Conservation (phyloP, 2,329 filamentous ascomycete genomes). For the Arthrobotrys pseudoclavata region DNA sequence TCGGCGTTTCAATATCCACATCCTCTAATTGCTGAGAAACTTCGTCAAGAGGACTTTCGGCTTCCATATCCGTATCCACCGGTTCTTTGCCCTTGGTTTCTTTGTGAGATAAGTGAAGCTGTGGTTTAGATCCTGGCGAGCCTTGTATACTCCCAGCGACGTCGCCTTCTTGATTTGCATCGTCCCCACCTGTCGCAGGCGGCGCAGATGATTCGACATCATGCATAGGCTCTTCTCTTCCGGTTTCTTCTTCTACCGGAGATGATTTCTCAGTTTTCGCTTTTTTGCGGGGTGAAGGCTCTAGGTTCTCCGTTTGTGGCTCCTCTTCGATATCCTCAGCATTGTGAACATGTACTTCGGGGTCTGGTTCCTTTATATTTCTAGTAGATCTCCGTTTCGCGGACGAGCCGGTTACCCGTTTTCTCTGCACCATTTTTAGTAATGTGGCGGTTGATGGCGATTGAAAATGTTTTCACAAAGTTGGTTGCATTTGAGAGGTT, state of each 20-base stretch:
- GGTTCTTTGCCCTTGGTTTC: neutral
- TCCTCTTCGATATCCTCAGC: constrained; percentile 8
- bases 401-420: constrained; percentile 33
- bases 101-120: constrained; percentile 3
- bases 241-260: constrained; percentile 1
- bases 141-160: neutral
- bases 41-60: constrained; percentile 40
- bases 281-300: constrained; percentile 47
- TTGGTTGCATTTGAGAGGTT: constrained; percentile 4
- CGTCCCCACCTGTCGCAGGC: constrained; percentile 26
- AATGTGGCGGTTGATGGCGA: neutral
- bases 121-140: neutral
- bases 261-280: constrained; percentile 32
- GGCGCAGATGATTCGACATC: neutral
- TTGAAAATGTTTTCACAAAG: constrained; percentile 4
- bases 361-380: constrained; percentile 10
- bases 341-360: constrained; percentile 19
- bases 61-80: constrained; percentile 23
- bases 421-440: constrained; percentile 42
- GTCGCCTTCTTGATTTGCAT: constrained; percentile 21
- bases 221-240: constrained; percentile 17
- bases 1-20: constrained; percentile 53
- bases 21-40: constrained; percentile 45
- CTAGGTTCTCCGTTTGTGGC: constrained; percentile 10
- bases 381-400: constrained; percentile 38